Evolutionary conservation across 805 yeast species (phyloP).

Genomic region (Clavispora asparagi): DNA sequence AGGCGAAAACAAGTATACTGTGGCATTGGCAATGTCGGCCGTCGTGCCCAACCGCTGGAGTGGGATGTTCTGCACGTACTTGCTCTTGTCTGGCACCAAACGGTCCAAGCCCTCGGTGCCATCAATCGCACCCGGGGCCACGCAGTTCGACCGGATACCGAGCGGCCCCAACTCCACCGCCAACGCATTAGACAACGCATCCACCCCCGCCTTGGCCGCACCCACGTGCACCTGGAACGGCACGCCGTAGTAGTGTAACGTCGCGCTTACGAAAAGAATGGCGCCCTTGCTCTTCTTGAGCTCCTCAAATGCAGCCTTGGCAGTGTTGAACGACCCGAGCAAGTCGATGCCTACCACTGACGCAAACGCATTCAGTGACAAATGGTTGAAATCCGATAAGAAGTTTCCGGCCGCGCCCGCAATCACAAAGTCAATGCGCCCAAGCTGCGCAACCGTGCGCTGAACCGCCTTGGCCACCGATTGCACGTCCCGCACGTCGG

Average conservation of each 20-base stretch:
- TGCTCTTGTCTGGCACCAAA: slow-evolving; percentile 13
- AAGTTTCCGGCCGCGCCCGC: slow-evolving; percentile 45
- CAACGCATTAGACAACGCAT: slow-evolving; percentile 24
- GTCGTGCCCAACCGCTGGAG: slow-evolving; percentile 23
- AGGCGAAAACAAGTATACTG: slow-evolving; percentile 23
- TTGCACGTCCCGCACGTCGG: slow-evolving; percentile 21
- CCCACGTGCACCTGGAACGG: slow-evolving; percentile 33
- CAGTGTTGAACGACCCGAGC: slow-evolving; percentile 39
- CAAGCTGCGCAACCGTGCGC: slow-evolving; percentile 25
- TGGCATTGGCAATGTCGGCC: slow-evolving; percentile 25
- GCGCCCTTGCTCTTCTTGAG: slow-evolving; percentile 35
- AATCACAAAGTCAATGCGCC: slow-evolving; percentile 39
- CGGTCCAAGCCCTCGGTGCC: slow-evolving; percentile 25
- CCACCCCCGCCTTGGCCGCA: slow-evolving; percentile 29
- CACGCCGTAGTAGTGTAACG: slow-evolving; percentile 40
- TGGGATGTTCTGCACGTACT: slow-evolving; percentile 14
- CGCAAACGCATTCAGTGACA: slow-evolving; percentile 38
- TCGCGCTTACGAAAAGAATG: slow-evolving; percentile 35
- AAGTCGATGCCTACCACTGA: slow-evolving; percentile 36
- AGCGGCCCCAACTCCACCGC: slow-evolving; percentile 28
- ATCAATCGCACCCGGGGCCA: slow-evolving; percentile 25
- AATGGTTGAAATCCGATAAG: slow-evolving; percentile 38
- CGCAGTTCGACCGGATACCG: slow-evolving; percentile 23
- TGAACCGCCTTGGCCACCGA: slow-evolving; percentile 21
- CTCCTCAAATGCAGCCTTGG: slow-evolving; percentile 34